These are phyloP conservation scores for Blastocystis sp. DNA, from an alignment of 352 stramenopile species.

Conservation along the genomic window DNA sequence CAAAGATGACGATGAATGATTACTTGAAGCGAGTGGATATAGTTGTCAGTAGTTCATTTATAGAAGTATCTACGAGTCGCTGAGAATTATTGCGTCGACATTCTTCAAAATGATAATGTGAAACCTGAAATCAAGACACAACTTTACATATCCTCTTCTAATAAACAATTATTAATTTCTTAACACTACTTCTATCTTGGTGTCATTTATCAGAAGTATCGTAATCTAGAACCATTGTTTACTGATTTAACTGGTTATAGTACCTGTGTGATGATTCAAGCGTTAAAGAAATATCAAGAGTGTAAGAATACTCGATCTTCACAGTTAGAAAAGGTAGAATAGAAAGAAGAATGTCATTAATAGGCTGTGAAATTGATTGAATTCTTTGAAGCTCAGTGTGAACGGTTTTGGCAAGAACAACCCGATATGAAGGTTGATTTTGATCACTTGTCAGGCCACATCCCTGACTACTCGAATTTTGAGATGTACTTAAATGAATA, in stretches of 20 bases:
- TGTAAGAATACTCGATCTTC: not conserved
- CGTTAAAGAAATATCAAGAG: conserved; percentile 18
- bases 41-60: not conserved
- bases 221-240: not conserved
- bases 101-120: not conserved
- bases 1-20: conserved; percentile 14
- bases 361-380: not conserved
- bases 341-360: not conserved
- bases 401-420: conserved; percentile 26
- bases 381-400: conserved; percentile 18
- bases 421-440: conserved; percentile 42
- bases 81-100: conserved; percentile 2
- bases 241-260: conserved; percentile 2
- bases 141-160: conserved; percentile 5
- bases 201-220: conserved; percentile 48
- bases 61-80: conserved; percentile 28
- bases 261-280: conserved; percentile 39
- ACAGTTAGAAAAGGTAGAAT: not conserved
- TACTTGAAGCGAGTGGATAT: conserved; percentile 1
- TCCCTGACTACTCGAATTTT: conserved; percentile 47
- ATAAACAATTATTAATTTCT: not conserved
- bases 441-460: conserved; percentile 1
- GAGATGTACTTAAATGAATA: conserved; percentile 15
- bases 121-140: not conserved
- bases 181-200: conserved; percentile 15